Base-by-base conservation (phyloP, 2,329 filamentous ascomycete genomes). In the Westerdykella aurantiaca region DNA sequence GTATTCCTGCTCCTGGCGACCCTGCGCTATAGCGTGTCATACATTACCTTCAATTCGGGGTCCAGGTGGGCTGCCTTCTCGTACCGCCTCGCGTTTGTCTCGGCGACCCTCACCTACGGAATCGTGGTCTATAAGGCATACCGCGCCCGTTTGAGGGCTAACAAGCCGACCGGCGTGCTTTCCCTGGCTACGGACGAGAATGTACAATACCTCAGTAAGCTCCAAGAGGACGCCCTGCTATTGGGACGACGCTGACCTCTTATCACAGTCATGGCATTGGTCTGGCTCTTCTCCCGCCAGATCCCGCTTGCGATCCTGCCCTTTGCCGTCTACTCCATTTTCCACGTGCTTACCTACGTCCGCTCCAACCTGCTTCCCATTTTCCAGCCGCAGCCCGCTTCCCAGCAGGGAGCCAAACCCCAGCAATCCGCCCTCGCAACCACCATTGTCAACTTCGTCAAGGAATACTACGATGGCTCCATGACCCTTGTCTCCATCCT, bases 81-180 rank as follows among this genome's bases (percentile, higher is more conserved):
- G 45, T 98, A 98, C 75, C 90, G 93, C 60, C 80, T 85, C 43
- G 87, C 90, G 45, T 98, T 98, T 68, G 56, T 96, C 57, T 84
- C 90, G 2, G 93, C 93, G 5, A 88, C 89, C 38, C 81, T 82
- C 39, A 97, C 93, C 10, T 98, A 98, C 70, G 91, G 93, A 54
- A 97, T 98, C 55, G 93, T 98, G 39, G 91, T 98, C 50, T 97
- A 95, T 79, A 98, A 98, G 81, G 90, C 88, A 46, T 88, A 90
- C 75, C 83, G 90, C 55, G 88, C 90, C 57, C 85, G 88, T 55
- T 79, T 86, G 58, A 86, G 88, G 78, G 77, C 82, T 39, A 83
- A 85, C 52, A 81, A 82, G 58, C 80, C 77, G 64, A 66, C 72
- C 70, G 80, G 85, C 46, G 69, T 78, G 39, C 43, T 91, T 46